phyloP scores from a whole-genome alignment of 768 basidiomycete genomes.

The Boletus rufocinnamomeus region DNA sequence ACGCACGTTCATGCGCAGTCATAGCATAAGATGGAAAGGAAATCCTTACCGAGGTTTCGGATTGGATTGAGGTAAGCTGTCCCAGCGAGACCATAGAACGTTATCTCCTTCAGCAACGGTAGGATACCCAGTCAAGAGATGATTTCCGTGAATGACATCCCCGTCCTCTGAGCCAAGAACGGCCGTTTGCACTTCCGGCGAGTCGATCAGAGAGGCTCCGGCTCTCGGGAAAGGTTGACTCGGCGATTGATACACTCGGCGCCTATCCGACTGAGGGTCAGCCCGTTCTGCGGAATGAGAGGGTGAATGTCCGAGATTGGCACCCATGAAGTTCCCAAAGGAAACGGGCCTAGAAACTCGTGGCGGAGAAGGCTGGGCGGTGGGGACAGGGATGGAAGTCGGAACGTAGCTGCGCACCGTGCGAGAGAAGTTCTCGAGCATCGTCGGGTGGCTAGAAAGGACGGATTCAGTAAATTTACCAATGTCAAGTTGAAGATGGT shows the following conservation, averaged over 20 bases:
- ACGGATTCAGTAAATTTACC: constrained; percentile 16
- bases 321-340: constrained; percentile 45
- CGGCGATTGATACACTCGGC: constrained; percentile 10
- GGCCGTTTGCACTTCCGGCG: constrained; percentile 16
- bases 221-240: constrained; percentile 11
- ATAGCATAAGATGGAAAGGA: constrained; percentile 1
- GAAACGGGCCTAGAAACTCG: constrained; percentile 51
- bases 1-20: constrained; percentile 1
- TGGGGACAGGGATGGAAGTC: constrained; percentile 50
- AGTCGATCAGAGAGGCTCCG: constrained; percentile 10
- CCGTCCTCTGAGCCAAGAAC: constrained; percentile 28
- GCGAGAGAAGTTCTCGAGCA: constrained; percentile 53
- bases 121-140: constrained; percentile 30
- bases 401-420: constrained; percentile 58
- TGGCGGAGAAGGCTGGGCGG: constrained; percentile 49
- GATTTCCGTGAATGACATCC: constrained; percentile 17
- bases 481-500: not conserved
- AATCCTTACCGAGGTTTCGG: constrained; percentile 23
- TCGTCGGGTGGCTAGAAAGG: constrained; percentile 46
- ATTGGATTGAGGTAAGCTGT: constrained; percentile 23
- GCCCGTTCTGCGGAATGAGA: constrained; percentile 11
- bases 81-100: constrained; percentile 39
- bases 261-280: constrained; percentile 12
- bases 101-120: constrained; percentile 34
- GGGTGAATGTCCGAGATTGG: constrained; percentile 24